Evolutionary conservation across 1,284 basidiomycete genomes (phyloP).

Genomic region (Tylopilus orsonianus): DNA sequence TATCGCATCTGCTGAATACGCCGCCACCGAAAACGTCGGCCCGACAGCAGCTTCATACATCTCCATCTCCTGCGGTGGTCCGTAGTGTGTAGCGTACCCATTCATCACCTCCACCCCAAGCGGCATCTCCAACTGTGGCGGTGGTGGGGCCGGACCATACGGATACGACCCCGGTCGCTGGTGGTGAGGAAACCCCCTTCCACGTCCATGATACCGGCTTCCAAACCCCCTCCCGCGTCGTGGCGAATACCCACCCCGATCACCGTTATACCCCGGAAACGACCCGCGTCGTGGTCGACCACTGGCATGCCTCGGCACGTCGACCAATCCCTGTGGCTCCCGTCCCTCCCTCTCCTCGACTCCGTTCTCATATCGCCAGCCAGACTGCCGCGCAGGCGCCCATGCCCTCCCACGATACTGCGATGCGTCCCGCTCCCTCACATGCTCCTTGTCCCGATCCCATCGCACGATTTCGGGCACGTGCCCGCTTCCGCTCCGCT

Average conservation of each 20-base stretch:
- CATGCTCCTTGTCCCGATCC: constrained; percentile 28
- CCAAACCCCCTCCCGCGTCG: constrained; percentile 37
- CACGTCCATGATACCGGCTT: constrained; percentile 29
- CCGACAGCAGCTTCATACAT: constrained; percentile 25
- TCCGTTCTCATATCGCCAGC: constrained; percentile 29
- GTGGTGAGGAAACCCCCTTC: constrained; percentile 24
- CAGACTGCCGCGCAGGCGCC: constrained; percentile 15
- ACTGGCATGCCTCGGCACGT: constrained; percentile 14
- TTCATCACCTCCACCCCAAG: constrained; percentile 23
- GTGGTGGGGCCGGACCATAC: constrained; percentile 3
- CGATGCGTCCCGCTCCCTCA: constrained; percentile 17
- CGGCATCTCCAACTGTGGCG: constrained; percentile 22
- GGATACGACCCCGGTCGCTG: constrained; percentile 28
- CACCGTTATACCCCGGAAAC: constrained; percentile 24
- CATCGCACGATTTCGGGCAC: constrained; percentile 31
- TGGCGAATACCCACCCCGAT: constrained; percentile 33
- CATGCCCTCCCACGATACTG: constrained; percentile 25
- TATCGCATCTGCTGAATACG: constrained; percentile 65
- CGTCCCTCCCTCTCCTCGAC: constrained; percentile 18
- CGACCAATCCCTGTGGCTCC: constrained; percentile 21
- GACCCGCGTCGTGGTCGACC: constrained; percentile 30
- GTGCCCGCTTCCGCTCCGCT: constrained; percentile 36
- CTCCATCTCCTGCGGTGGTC: constrained; percentile 20
- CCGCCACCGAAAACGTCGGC: constrained; percentile 10
- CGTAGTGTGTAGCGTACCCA: constrained; percentile 25